Evolutionary conservation across 768 basidiomycete species (phyloP).

Genomic region (Lactarius hengduanensis): DNA sequence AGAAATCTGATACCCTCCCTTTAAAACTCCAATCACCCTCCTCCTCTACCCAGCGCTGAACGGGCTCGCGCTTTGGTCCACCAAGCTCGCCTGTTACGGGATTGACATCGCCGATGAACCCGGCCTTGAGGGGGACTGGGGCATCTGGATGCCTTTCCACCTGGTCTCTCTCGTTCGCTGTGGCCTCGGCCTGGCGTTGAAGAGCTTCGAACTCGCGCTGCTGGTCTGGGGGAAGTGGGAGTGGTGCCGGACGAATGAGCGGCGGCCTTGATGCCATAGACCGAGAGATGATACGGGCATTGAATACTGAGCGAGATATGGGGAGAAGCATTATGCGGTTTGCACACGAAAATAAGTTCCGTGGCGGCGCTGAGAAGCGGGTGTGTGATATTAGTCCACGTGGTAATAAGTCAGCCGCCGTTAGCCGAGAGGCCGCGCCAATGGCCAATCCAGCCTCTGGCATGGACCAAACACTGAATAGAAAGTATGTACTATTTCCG

Average conservation of each 20-base stretch:
- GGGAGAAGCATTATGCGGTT: neutral
- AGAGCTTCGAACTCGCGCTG: slow-evolving; percentile 90
- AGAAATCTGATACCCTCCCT: slow-evolving; percentile 87
- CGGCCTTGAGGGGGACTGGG: slow-evolving; percentile 52
- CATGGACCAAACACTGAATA: neutral
- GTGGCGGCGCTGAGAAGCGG: neutral
- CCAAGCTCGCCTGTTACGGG: slow-evolving; percentile 82
- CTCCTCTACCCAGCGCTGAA: slow-evolving; percentile 52
- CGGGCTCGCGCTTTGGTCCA: slow-evolving; percentile 85
- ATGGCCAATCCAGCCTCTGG: neutral
- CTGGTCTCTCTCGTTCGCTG: slow-evolving; percentile 32
- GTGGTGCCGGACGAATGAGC: slow-evolving; percentile 65
- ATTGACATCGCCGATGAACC: slow-evolving; percentile 81
- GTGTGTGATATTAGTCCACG: neutral
- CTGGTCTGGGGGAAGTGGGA: slow-evolving; percentile 67
- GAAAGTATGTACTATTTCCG: neutral
- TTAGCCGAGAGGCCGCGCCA: slow-evolving; percentile 13
- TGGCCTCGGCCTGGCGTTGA: slow-evolving; percentile 56
- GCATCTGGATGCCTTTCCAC: slow-evolving; percentile 69
- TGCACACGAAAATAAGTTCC: slow-evolving; percentile 3
- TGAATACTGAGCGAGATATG: neutral
- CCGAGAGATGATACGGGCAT: slow-evolving; percentile 4
- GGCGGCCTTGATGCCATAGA: slow-evolving; percentile 34
- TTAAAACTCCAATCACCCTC: slow-evolving; percentile 90
- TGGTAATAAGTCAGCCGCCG: neutral